These are phyloP conservation scores for Apiospora malaysiana DNA, from an alignment of 2,329 filamentous ascomycete genomes.

Conservation along the genomic window DNA sequence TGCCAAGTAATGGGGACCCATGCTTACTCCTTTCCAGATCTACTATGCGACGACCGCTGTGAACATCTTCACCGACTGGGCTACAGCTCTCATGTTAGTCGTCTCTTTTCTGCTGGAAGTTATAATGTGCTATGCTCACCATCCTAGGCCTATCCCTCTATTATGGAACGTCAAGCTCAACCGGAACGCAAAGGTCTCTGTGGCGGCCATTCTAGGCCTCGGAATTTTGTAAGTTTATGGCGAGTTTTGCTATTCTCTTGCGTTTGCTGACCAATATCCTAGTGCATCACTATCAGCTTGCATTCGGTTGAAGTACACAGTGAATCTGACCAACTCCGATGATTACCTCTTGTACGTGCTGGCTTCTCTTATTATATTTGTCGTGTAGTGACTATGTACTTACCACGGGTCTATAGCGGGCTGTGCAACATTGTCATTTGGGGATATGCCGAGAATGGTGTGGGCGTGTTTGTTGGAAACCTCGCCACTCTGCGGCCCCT, in stretches of 20 bases:
- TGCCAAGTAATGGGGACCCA: background rate
- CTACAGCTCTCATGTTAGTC: constrained; percentile 27
- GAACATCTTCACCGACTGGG: constrained; percentile 31
- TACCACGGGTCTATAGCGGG: constrained; percentile 7
- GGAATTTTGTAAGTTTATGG: constrained; percentile 26
- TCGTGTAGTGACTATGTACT: background rate
- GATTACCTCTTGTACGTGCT: constrained; percentile 29
- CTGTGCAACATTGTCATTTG: constrained; percentile 31
- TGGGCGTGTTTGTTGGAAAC: constrained; percentile 29
- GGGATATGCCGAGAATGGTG: constrained; percentile 32
- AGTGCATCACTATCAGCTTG: constrained; percentile 30
- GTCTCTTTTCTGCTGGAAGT: too few species aligned
- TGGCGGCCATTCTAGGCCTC: constrained; percentile 29
- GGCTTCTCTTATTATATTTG: background rate
- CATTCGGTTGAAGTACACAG: constrained; percentile 31
- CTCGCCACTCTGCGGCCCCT: constrained; percentile 29
- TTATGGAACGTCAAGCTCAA: constrained; percentile 32
- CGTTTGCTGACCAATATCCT: background rate
- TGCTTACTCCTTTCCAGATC: constrained; percentile 18
- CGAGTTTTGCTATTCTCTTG: background rate
- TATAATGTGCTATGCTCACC: background rate
- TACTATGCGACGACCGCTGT: constrained; percentile 32
- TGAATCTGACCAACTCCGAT: constrained; percentile 27
- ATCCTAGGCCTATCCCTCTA: constrained; percentile 28
- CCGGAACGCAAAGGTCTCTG: constrained; percentile 29